Percentiles rank a stretch among this genome's conserved stretches.
Evolutionary conservation across 2,329 filamentous ascomycete genomes (phyloP).

Genomic region (Aureobasidium sp.): DNA sequence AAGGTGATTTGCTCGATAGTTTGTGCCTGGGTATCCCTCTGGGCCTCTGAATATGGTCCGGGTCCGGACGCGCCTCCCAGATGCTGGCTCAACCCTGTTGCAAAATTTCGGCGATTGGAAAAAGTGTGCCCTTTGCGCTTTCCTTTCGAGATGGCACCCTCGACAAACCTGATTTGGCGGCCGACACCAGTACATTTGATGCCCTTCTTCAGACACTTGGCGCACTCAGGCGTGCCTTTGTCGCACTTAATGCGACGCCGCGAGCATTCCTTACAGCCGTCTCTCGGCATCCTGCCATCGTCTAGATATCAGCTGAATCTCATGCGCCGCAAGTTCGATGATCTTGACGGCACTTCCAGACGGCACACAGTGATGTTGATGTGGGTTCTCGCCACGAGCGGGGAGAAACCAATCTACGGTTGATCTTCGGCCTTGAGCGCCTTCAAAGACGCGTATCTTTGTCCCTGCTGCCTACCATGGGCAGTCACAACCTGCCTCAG

Average conservation of each 20-base stretch:
- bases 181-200: slow-evolving; percentile 35
- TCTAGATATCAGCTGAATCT: background rate
- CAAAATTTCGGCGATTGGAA: background rate
- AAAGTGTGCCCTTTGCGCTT: slow-evolving; percentile 22
- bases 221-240: slow-evolving; percentile 33
- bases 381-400: background rate
- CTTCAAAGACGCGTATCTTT: background rate
- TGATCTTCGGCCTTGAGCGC: background rate
- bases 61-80: background rate
- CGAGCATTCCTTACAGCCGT: slow-evolving; percentile 34
- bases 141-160: slow-evolving; percentile 23
- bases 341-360: too few species aligned
- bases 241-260: slow-evolving; percentile 35
- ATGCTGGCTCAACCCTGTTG: background rate
- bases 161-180: slow-evolving; percentile 32
- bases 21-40: background rate
- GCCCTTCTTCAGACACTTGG: slow-evolving; percentile 34
- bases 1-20: background rate
- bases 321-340: background rate
- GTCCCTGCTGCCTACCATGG: background rate
- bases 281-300: slow-evolving; percentile 16
- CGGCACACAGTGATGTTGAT: background rate
- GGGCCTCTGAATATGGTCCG: too few species aligned
- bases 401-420: background rate
- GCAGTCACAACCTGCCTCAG: background rate